Evolutionary conservation across 768 basidiomycete genomes (phyloP).

Genomic region (Hericium rajendrae): DNA sequence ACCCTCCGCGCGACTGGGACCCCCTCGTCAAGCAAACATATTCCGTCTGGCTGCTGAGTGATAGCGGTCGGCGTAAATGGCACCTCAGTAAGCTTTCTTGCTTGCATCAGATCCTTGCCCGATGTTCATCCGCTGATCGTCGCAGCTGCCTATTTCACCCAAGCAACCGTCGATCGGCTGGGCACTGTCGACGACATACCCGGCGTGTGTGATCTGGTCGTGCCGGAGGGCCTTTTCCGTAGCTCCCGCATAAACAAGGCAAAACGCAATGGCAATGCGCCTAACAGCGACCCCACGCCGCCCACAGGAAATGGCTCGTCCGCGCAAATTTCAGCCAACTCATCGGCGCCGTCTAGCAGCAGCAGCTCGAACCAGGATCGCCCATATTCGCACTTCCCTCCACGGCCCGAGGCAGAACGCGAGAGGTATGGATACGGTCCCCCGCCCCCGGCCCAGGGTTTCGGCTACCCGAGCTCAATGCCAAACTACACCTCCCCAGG

Average conservation of each 20-base stretch:
- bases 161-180: conserved; percentile 61
- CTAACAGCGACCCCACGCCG: conserved; percentile 24
- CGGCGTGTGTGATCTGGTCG: conserved; percentile 51
- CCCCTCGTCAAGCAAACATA: conserved; percentile 47
- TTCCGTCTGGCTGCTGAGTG: conserved; percentile 25
- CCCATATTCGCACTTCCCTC: background rate
- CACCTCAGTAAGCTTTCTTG: conserved; percentile 35
- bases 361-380: no score
- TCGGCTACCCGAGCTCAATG: background rate
- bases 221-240: conserved; percentile 72
- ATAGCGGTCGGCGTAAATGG: conserved; percentile 28
- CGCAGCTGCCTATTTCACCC: conserved; percentile 78
- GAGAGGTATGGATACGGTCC: background rate
- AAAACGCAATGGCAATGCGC: conserved; percentile 38
- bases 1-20: conserved; percentile 31
- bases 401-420: background rate
- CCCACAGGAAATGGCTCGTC: background rate
- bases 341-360: background rate
- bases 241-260: conserved; percentile 64
- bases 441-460: background rate
- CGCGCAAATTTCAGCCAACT: background rate
- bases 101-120: background rate
- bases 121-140: background rate
- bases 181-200: conserved; percentile 63
- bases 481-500: background rate